A percentile compares a stretch with the other conserved stretches of the same genome.
Conservation (phyloP, 2,329 filamentous ascomycete genomes). For the Chaetomiaceae sp. region DNA sequence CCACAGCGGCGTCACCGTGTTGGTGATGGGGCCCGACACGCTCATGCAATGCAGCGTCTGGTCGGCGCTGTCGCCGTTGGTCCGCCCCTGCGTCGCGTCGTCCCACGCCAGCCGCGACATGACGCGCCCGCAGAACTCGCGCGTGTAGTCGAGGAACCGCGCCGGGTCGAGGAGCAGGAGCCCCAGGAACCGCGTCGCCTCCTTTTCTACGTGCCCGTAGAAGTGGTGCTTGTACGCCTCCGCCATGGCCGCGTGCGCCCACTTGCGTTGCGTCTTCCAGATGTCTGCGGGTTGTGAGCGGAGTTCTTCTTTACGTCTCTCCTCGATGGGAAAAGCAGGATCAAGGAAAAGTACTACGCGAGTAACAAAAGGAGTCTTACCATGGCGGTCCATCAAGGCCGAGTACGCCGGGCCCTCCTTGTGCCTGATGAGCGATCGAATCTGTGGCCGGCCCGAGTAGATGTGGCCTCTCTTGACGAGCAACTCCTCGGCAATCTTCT, state of each 20-base stretch:
- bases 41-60: constrained; percentile 47
- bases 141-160: constrained; percentile 41
- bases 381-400: constrained; percentile 47
- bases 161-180: constrained; percentile 43
- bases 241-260: constrained; percentile 45
- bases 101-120: constrained; percentile 48
- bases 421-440: constrained; percentile 44
- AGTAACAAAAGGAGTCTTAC: constrained; percentile 36
- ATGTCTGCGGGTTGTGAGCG: constrained; percentile 29
- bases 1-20: constrained; percentile 47
- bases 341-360: no score
- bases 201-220: constrained; percentile 45
- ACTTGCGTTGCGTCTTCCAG: constrained; percentile 47
- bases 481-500: constrained; percentile 45
- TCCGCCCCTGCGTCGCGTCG: constrained; percentile 42
- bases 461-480: constrained; percentile 46
- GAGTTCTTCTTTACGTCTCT: not conserved
- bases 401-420: constrained; percentile 45
- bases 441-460: constrained; percentile 47
- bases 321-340: not conserved
- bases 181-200: constrained; percentile 43
- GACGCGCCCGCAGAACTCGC: constrained; percentile 46
- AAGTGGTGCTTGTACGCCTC: constrained; percentile 37
- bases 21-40: constrained; percentile 47
- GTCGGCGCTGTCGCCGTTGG: constrained; percentile 44